Conservation (phyloP, 73 alveolate species). For the Stentor roeselii region DNA sequence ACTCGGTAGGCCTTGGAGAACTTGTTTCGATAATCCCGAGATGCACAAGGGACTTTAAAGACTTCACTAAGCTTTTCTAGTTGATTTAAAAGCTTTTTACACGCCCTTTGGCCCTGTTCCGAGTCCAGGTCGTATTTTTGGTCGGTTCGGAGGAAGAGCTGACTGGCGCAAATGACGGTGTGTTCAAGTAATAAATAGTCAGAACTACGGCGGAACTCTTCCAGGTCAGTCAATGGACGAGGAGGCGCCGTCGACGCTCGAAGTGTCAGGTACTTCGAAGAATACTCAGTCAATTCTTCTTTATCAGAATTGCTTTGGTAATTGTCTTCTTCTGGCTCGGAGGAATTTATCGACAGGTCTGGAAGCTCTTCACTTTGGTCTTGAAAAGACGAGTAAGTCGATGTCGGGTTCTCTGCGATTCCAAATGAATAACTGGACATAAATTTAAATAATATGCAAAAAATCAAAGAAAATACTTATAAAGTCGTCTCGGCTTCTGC, state of each 20-base stretch:
- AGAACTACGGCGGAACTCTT: conserved; percentile 66
- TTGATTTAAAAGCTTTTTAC: conserved; percentile 68
- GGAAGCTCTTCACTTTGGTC: too few species aligned
- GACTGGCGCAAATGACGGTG: conserved; percentile 56
- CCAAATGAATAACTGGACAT: too few species aligned
- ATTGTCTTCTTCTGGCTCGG: too few species aligned
- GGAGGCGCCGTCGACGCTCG: conserved; percentile 90
- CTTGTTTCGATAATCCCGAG: conserved; percentile 83
- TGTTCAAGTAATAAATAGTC: conserved; percentile 68
- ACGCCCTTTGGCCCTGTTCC: conserved; percentile 82
- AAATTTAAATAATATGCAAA: not conserved
- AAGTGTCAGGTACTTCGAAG: too few species aligned
- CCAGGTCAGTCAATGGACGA: conserved; percentile 77
- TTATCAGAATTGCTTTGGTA: too few species aligned
- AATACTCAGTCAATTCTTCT: too few species aligned
- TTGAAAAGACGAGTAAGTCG: too few species aligned
- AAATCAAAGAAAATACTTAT: not conserved
- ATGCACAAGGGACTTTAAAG: conserved; percentile 30
- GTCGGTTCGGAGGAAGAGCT: conserved; percentile 58
- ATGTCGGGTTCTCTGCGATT: too few species aligned
- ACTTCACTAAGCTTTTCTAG: conserved; percentile 71
- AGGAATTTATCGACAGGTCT: too few species aligned
- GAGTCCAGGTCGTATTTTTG: conserved; percentile 81
- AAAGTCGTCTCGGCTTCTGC: conserved; percentile 10
- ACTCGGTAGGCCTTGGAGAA: conserved; percentile 86